Evolutionary conservation across 192 early-diverging fungal species (phyloP), one percentile per base, ranked within the genome.

Genomic region (Umbelopsis sp.): DNA sequence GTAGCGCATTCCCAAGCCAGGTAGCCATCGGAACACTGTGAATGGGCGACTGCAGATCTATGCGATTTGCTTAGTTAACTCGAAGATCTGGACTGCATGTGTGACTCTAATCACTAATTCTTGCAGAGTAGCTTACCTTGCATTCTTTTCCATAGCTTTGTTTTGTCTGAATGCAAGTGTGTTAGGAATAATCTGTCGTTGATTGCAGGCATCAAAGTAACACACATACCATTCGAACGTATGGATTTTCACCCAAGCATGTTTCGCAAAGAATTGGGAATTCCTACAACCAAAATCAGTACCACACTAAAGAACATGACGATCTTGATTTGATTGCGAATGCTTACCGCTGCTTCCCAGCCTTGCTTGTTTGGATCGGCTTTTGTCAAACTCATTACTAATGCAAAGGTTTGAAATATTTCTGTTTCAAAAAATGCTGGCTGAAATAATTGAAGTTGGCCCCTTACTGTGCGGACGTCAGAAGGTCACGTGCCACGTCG

Each of bases 241-340:
- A 99, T 30, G 98, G 98, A 72, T 98, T 99, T 55, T 93, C 91
- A 21, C 98, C 98, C 22, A 99, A 84, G 71, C 98, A 99, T 47
- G 95, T 95, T 80, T 98, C 97, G 83, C 98, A 99, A 52, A 97
- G 85, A 66, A 94, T 94, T 33, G 93, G 92, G 70, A 93, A 93
- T 73, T 91, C 92, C 84, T 85, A 21, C 58, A 74, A n/a, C 18
- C 15, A n/a, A 50, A 44, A 55, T 48, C 46, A 16, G 46, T 27
- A 69, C 6, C 37, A 8, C 35, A 44, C 30, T 2, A 35, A 15
- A 23, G 45, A 44, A 18, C 27, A 45, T 25, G 35, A 41, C 10
- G 13, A 16, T 7, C 18, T 7, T 5, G 46, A 25, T 15, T n/a
- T 3, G 25, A 3, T 51, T 18, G 33, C 18, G 11, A 9, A 27